Base-by-base conservation (phyloP, 768 basidiomycete genomes). In the Hericium erinaceus region DNA sequence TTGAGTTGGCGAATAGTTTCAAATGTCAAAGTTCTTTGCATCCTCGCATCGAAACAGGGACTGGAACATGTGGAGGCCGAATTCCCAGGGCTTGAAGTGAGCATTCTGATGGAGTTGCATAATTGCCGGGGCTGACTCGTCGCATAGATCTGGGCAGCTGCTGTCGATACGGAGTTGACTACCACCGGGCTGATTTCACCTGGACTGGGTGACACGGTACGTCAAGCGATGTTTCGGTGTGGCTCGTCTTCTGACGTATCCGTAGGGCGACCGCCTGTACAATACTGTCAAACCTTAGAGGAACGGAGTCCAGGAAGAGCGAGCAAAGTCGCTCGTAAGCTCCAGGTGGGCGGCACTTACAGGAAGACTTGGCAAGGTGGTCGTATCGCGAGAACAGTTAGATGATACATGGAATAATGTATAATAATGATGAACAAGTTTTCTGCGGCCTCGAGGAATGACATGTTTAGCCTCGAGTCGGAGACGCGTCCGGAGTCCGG, bases 121-220 rank as follows among this genome's bases (percentile, higher is more conserved):
- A 20, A 60, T 4, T n/a, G n/a, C 24, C 28, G 50, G 16, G 24
- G 5, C 46, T 51, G 51, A 55, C 55, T 40, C 33, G 44, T 20
- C 6, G 44, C 18, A 22, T 60, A 95, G 93, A 85, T 95, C 44
- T 95, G 89, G 87, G 85, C 83, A 41, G 91, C 89, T 18, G 89
- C 84, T 1, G 80, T 95, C 11, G 94, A 97, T 66, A 71, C 83
- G 6, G 67, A 76, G 0, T 69, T 98, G 60, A 94, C 90, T 0
- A 48, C 61, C 0, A 79, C 89, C 16, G 95, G 95, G 7, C 75
- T 92, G 61, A 88, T 98, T 58, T 79, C 74, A n/a, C 95, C 95
- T 10, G 95, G 95, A 18, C 77, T 95, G 48, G 95, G 95, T 4
- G 95, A 97, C 70, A 83, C 90, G 24, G 92, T 91, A 66, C 67